These are phyloP conservation scores for Cyclotella cryptica DNA, from an alignment of 108 stramenopile species.

Conservation along the genomic window DNA sequence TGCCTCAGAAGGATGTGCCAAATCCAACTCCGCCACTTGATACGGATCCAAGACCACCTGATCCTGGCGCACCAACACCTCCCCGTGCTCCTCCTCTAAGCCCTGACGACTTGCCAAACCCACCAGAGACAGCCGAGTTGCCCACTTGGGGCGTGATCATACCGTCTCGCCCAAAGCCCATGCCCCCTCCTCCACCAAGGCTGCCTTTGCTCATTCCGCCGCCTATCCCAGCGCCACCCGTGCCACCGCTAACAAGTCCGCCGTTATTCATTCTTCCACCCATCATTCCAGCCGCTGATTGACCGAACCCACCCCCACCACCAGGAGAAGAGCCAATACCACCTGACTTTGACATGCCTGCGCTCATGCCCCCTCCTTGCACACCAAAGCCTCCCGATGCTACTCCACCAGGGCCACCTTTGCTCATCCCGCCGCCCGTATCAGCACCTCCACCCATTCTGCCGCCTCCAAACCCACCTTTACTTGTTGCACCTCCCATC, in stretches of 20 bases:
- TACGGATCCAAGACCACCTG: no score
- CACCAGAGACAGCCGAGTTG: not conserved
- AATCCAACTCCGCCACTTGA: no score
- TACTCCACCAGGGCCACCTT: not conserved
- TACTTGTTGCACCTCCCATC: no score
- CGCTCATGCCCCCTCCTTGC: no score
- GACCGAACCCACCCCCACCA: not conserved
- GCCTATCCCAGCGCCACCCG: not conserved
- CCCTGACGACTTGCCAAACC: slow-evolving; percentile 13
- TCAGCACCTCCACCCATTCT: not conserved
- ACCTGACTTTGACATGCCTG: no score
- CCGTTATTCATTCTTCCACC: not conserved
- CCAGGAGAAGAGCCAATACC: not conserved
- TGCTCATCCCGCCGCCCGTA: not conserved
- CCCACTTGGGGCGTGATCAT: not conserved
- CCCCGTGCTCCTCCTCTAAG: not conserved
- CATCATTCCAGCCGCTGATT: not conserved
- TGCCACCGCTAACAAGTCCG: not conserved
- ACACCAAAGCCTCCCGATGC: not conserved
- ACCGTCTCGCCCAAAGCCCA: not conserved
- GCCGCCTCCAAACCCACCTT: no score
- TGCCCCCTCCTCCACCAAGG: not conserved
- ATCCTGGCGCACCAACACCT: no score
- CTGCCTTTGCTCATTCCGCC: not conserved
- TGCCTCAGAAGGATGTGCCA: no score